Evolutionary conservation across 495 filamentous ascomycete species (phyloP).

Genomic region (Aspergillus steynii): DNA sequence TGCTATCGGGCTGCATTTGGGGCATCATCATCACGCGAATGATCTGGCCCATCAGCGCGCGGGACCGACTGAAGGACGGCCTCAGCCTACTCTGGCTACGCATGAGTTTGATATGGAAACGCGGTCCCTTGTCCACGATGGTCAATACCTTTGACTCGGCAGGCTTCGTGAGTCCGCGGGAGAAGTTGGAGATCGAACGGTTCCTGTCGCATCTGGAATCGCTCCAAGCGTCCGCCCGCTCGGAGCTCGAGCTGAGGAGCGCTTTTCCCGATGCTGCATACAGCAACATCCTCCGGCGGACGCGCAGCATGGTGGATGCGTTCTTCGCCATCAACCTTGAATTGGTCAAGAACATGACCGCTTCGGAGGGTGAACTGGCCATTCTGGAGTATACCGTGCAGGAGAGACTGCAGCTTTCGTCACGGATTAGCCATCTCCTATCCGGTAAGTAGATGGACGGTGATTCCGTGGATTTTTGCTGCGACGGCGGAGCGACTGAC

Average conservation of each 20-base stretch:
- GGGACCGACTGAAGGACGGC: constrained; percentile 81
- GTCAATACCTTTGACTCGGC: constrained; percentile 50
- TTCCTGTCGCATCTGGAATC: constrained; percentile 67
- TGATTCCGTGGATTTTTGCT: not conserved
- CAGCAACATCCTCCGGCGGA: constrained; percentile 71
- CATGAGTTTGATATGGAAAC: constrained; percentile 94
- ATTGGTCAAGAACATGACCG: constrained; percentile 74
- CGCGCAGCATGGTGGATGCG: constrained; percentile 80
- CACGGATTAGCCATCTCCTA: constrained; percentile 89
- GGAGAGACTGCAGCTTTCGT: constrained; percentile 78
- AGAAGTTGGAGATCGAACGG: constrained; percentile 69
- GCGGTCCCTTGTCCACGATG: constrained; percentile 82
- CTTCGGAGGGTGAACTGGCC: constrained; percentile 75
- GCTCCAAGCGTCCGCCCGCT: constrained; percentile 68
- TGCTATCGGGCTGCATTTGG: constrained; percentile 86
- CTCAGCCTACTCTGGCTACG: constrained; percentile 84
- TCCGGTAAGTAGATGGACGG: constrained; percentile 54
- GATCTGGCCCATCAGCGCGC: constrained; percentile 91
- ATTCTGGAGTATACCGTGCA: constrained; percentile 75
- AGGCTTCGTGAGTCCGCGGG: constrained; percentile 77
- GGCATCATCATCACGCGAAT: constrained; percentile 85
- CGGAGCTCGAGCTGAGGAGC: constrained; percentile 81
- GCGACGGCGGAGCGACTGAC: constrained; percentile 6
- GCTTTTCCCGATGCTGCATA: constrained; percentile 76
- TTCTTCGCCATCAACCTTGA: constrained; percentile 96